Percentiles rank a stretch among this genome's conserved stretches.
These are phyloP conservation scores for Ogataea haglerorum DNA, from an alignment of 805 yeast genomes.

Conservation along the genomic window DNA sequence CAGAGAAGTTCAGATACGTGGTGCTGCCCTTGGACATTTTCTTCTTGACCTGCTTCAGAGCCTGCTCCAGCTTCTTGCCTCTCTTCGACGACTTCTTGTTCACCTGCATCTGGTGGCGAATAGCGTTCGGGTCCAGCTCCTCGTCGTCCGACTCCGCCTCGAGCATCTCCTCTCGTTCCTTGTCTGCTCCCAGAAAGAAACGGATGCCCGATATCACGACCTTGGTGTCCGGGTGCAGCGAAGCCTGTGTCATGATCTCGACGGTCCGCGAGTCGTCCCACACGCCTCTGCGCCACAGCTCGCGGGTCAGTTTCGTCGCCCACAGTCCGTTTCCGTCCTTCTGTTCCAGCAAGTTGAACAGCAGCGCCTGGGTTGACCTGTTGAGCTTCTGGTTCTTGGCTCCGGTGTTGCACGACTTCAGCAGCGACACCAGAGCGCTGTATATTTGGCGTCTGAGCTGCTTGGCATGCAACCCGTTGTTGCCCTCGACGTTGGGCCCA, in stretches of 20 bases:
- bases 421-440: conserved; percentile 67
- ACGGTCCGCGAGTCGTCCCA: conserved; percentile 98
- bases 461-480: conserved; percentile 65
- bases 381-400: conserved; percentile 86
- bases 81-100: conserved; percentile 81
- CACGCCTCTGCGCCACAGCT: conserved; percentile 94
- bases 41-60: conserved; percentile 65
- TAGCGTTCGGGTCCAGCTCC: conserved; percentile 64
- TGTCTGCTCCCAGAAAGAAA: conserved; percentile 93
- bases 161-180: conserved; percentile 81
- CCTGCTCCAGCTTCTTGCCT: conserved; percentile 74
- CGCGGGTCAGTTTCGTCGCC: conserved; percentile 95
- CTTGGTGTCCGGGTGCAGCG: conserved; percentile 81
- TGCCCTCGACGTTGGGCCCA: conserved; percentile 45
- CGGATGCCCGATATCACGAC: conserved; percentile 86
- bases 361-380: conserved; percentile 84
- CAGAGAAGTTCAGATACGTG: conserved; percentile 84
- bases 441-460: conserved; percentile 81
- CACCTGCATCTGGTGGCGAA: conserved; percentile 78
- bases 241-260: conserved; percentile 97
- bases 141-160: conserved; percentile 67
- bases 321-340: conserved; percentile 78
- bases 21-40: conserved; percentile 52
- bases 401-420: conserved; percentile 84
- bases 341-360: conserved; percentile 82